A percentile compares a stretch with the other conserved stretches of the same genome.
Evolutionary conservation across 257 asterid species (phyloP).

Genomic region (Nicotiana benthamiana): DNA sequence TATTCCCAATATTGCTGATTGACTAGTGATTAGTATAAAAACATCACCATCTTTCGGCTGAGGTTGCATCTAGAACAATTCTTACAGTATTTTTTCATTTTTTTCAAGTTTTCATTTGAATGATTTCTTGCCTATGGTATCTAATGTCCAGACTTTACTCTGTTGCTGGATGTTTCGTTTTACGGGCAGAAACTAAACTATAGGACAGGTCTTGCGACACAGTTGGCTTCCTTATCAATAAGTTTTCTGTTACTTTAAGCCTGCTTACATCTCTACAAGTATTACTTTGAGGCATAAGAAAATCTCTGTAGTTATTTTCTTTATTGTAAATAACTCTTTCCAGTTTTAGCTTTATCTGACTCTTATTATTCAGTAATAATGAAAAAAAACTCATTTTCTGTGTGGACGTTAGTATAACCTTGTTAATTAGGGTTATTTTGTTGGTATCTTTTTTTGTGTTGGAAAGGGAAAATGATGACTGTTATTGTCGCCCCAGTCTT

Average conservation of each 20-base stretch:
- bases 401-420: no score
- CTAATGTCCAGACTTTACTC: slow-evolving; percentile 34
- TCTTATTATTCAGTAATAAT: background rate
- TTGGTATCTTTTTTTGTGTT: background rate
- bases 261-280: background rate
- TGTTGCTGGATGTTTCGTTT: slow-evolving; percentile 45
- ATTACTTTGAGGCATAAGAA: background rate
- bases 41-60: background rate
- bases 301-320: no score
- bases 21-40: background rate
- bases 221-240: slow-evolving; percentile 22
- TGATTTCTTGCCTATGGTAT: slow-evolving; percentile 28
- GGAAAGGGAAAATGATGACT: slow-evolving; percentile 23
- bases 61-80: background rate
- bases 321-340: no score
- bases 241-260: slow-evolving; percentile 40
- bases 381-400: no score
- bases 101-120: background rate
- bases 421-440: background rate
- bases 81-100: background rate
- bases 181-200: slow-evolving; percentile 38
- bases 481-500: slow-evolving; percentile 51
- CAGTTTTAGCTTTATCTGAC: background rate
- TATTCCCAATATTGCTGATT: background rate
- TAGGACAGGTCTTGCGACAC: slow-evolving; percentile 59